Percentiles rank a stretch among this genome's conserved stretches.
These are phyloP conservation scores for Rugonectria rugulosa DNA, from an alignment of 2,329 filamentous ascomycete genomes.

Conservation along the genomic window DNA sequence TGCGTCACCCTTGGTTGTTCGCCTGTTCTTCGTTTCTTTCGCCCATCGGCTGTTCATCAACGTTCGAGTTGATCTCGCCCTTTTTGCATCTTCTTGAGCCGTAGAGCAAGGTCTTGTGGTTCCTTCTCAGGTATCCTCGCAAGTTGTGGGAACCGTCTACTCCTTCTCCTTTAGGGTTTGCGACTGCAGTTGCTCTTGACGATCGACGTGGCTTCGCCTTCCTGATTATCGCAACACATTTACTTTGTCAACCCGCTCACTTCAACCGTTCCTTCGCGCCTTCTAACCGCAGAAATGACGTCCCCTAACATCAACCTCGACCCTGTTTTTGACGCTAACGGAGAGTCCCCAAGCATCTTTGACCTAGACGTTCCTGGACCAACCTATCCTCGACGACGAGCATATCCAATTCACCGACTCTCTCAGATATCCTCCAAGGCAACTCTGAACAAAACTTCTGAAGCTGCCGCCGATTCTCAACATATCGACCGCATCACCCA, in stretches of 20 bases:
- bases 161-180: not conserved
- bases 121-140: not conserved
- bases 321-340: not conserved
- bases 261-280: not conserved
- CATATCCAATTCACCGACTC: not conserved
- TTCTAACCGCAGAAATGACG: slow-evolving; percentile 2
- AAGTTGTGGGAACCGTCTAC: not conserved
- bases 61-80: not conserved
- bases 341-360: slow-evolving; percentile 8
- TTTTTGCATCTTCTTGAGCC: not conserved
- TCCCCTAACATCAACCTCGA: slow-evolving; percentile 9
- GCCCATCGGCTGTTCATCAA: not conserved
- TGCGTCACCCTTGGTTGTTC: not conserved
- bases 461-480: too few species aligned
- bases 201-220: not conserved
- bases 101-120: not conserved
- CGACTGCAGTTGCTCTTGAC: not conserved
- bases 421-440: not conserved
- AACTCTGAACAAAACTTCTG: too few species aligned
- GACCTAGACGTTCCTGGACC: slow-evolving; percentile 3
- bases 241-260: not conserved
- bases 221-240: not conserved
- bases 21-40: not conserved
- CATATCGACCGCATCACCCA: too few species aligned
- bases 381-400: slow-evolving; percentile 2